Percentiles rank a stretch among this genome's conserved stretches.
Evolutionary conservation across 345 rosid genomes (phyloP).

Genomic region (Garcia nutans): DNA sequence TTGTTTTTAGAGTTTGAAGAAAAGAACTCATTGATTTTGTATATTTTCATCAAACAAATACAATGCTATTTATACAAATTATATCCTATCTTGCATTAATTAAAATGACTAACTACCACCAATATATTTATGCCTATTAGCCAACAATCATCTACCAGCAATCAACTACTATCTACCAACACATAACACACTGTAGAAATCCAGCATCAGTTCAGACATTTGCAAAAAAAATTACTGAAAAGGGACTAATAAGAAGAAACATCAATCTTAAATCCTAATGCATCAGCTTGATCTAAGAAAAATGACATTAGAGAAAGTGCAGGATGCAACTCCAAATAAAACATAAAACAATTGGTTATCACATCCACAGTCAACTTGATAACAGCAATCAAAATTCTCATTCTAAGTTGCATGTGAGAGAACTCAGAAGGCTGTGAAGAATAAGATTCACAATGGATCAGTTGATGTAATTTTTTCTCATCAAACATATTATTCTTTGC

Average conservation of each 20-base stretch:
- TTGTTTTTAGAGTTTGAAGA: too few species aligned
- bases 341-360: background rate
- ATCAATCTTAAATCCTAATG: background rate
- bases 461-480: conserved; percentile 4
- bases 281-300: background rate
- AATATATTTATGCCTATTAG: too few species aligned
- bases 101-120: too few species aligned
- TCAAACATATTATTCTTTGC: background rate
- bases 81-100: too few species aligned
- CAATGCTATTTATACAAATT: too few species aligned
- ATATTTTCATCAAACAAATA: too few species aligned
- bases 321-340: background rate
- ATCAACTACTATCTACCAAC: too few species aligned
- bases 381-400: background rate
- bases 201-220: background rate
- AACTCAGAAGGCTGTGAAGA: background rate
- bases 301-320: background rate
- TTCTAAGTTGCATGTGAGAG: background rate
- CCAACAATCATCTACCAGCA: too few species aligned
- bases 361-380: background rate
- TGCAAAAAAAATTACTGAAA: too few species aligned
- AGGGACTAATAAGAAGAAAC: too few species aligned
- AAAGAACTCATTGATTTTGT: too few species aligned
- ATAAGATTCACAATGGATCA: background rate
- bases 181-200: background rate